Base-by-base conservation (phyloP, 2,329 filamentous ascomycete species). In the Colletotrichum navitas region DNA sequence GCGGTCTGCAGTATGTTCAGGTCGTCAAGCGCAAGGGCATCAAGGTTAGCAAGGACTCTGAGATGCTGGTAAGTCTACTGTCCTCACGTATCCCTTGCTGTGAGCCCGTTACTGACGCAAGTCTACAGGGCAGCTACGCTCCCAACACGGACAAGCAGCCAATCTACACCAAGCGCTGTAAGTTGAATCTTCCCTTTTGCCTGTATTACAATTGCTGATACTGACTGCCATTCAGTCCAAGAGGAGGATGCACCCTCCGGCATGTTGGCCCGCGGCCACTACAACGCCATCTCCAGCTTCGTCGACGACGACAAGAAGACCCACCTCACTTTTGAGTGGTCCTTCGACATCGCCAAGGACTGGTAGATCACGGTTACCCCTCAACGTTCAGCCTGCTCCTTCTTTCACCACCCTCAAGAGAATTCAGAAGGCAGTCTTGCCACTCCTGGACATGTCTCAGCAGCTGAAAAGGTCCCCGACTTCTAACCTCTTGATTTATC, bases 331-430 rank as follows among this genome's bases (percentile, higher is more conserved):
- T 99, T 99, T 82, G 93, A 97, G 78, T 99, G 96, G 96, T 91
- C 92, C 73, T 98, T 99, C 79, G 93, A 98, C 80, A 97, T 99
- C 81, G 89, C 92, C 84, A 99, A 98, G 89, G 94, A 97, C 81
- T 98, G 96, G 96, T 93, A 91, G 41, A 68, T 24, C 21, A 45
- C 10, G 36, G 54, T 34, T 26, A 16, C 45, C 34, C 34, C 18
- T 47, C 18, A 12, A 41, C 12, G 34, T 12, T 2, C 11, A 12
- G 7, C 24, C 34, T 54, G 36, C 45, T 43, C 26, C 34, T 39
- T 49, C 34, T 24, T 26, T 41, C 24, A 24, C 29, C 29, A 21
- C n/a, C 29, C 41, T 47, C 49, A 4, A n/a, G 18, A 32, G 3
- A 11, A 34, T 51, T 34, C 47, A 36, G 41, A 41, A 63, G 43